phyloP scores from a whole-genome alignment of 106 monocot genomes.

The Amphibolis antarctica region DNA sequence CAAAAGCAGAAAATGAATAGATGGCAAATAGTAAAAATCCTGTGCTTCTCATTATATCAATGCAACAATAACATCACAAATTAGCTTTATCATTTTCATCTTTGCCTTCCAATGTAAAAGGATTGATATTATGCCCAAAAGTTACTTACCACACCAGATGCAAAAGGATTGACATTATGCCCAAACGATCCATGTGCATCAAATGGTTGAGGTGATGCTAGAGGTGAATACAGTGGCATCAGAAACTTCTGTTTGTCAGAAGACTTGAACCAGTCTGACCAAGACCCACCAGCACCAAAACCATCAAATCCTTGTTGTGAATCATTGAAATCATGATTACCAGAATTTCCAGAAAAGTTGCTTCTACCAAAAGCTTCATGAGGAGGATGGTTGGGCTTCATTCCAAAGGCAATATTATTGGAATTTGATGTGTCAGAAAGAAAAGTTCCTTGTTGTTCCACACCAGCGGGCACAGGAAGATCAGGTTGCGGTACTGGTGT shows the following conservation, averaged over 20 bases:
- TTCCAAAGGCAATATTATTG: constrained; percentile 17
- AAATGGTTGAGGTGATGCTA: constrained; percentile 44
- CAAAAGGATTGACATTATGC: constrained; percentile 27
- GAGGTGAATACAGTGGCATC: constrained; percentile 29
- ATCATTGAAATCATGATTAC: constrained; percentile 32
- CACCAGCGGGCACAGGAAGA: constrained; percentile 10
- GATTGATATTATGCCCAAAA: neutral
- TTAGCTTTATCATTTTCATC: too few species aligned
- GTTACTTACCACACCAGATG: constrained; percentile 42
- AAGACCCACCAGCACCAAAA: constrained; percentile 20
- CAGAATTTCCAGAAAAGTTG: constrained; percentile 32
- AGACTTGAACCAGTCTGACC: constrained; percentile 57
- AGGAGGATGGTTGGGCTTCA: constrained; percentile 17
- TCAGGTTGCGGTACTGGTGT: constrained; percentile 32
- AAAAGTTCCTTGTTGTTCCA: constrained; percentile 38
- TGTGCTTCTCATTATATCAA: too few species aligned
- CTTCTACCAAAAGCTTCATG: constrained; percentile 31
- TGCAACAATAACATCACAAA: too few species aligned
- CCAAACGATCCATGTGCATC: constrained; percentile 31
- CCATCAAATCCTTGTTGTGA: constrained; percentile 34
- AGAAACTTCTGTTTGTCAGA: constrained; percentile 29
- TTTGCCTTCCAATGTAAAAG: too few species aligned
- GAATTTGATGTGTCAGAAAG: constrained; percentile 23
- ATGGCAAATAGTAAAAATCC: too few species aligned
- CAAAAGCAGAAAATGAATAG: too few species aligned